Conservation (phyloP, 192 early-diverging fungal genomes). For the Coemansia sp. region DNA sequence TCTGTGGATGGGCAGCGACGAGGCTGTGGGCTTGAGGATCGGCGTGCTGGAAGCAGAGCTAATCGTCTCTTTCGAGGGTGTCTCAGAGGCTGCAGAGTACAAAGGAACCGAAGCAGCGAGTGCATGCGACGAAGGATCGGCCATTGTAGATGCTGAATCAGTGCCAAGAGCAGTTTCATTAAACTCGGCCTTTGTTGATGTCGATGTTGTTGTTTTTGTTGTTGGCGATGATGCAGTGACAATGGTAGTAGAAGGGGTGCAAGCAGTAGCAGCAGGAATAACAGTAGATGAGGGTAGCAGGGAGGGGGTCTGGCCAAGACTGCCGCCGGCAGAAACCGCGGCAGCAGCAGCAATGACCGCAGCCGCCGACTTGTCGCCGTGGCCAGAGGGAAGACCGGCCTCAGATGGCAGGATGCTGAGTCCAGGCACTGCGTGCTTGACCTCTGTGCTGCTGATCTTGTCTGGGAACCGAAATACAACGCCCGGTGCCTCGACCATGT, state of each 20-base stretch:
- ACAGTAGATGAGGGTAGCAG: background rate
- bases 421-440: constrained; percentile 19
- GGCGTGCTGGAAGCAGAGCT: constrained; percentile 45
- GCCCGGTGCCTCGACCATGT: constrained; percentile 51
- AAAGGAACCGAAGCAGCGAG: too few relatives aligned
- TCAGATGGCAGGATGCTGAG: constrained; percentile 47
- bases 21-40: constrained; percentile 25
- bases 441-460: constrained; percentile 37
- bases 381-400: constrained; percentile 48
- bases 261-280: constrained; percentile 1
- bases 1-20: constrained; percentile 41
- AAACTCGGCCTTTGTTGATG: background rate
- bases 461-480: constrained; percentile 58
- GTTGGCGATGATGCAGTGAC: background rate
- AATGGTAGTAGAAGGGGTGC: constrained; percentile 7
- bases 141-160: background rate
- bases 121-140: background rate
- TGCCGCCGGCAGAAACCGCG: constrained; percentile 18
- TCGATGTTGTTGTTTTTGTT: constrained; percentile 11
- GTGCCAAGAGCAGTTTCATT: constrained; percentile 7
- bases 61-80: background rate
- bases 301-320: constrained; percentile 7
- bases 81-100: constrained; percentile 8
- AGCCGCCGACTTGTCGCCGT: constrained; percentile 49
- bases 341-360: constrained; percentile 42